Evolutionary conservation across 2,329 filamentous ascomycete species (phyloP).

Genomic region (Capronia americana): DNA sequence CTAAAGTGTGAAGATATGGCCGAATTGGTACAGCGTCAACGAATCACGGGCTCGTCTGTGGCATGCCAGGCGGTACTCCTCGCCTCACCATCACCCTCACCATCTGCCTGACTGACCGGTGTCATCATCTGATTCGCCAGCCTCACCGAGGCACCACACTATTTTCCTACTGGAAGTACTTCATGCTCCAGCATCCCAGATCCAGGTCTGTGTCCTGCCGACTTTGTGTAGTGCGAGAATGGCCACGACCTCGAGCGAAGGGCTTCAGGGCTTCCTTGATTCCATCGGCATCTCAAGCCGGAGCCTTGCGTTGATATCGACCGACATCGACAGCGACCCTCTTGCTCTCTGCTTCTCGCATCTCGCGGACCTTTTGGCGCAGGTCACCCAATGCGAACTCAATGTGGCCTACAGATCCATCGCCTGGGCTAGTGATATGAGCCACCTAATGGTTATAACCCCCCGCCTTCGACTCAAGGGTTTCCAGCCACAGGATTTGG

Average conservation of each 20-base stretch:
- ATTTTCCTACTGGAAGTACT: background rate
- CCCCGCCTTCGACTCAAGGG: conserved; percentile 81
- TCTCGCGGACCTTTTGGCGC: conserved; percentile 70
- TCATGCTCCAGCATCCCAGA: background rate
- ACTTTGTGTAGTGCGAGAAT: conserved; percentile 13
- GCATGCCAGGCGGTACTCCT: background rate
- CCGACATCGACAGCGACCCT: conserved; percentile 64
- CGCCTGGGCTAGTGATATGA: conserved; percentile 83
- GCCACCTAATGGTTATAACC: conserved; percentile 78
- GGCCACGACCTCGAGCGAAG: conserved; percentile 36
- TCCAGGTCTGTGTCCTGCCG: background rate
- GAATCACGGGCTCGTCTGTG: background rate
- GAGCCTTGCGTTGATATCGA: conserved; percentile 31
- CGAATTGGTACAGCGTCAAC: no score
- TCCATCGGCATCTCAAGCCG: conserved; percentile 34
- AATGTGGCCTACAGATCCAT: conserved; percentile 76
- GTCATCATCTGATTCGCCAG: background rate
- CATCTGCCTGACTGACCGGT: background rate
- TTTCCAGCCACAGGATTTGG: conserved; percentile 68
- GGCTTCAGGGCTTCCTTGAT: conserved; percentile 40
- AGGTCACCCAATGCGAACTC: conserved; percentile 72
- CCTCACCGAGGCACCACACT: background rate
- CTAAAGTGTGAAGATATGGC: no score
- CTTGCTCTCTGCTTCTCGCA: conserved; percentile 81
- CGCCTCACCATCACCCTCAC: background rate